Evolutionary conservation across 1,284 basidiomycete genomes (phyloP).

Genomic region (Cryptococcus sp.): DNA sequence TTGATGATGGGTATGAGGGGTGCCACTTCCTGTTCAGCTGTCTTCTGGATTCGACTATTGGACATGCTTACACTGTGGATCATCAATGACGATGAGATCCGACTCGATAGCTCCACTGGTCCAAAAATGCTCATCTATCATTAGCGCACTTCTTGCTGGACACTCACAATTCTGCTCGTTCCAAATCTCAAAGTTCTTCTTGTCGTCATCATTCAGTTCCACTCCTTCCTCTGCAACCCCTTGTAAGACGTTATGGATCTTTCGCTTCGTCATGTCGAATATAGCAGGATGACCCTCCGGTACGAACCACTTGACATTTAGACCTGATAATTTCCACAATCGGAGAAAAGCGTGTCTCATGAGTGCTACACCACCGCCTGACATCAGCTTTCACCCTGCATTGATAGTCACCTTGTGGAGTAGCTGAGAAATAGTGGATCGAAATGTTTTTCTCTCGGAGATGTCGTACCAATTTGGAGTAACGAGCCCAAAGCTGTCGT

Average conservation of each 20-base stretch:
- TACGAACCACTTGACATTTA: conserved; percentile 68
- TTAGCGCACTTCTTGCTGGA: conserved; percentile 1
- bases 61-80: conserved; percentile 44
- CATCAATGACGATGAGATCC: conserved; percentile 63
- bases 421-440: conserved; percentile 83
- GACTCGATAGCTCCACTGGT: conserved; percentile 58
- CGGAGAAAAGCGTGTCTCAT: conserved; percentile 85
- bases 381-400: neutral
- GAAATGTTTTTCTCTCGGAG: conserved; percentile 74
- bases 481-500: conserved; percentile 26
- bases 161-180: conserved; percentile 60
- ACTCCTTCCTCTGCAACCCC: conserved; percentile 71
- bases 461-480: conserved; percentile 72
- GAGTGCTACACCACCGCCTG: conserved; percentile 74
- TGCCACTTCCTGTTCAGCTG: conserved; percentile 37
- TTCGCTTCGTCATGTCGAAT: conserved; percentile 87
- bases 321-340: conserved; percentile 69
- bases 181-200: conserved; percentile 68
- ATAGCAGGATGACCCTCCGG: conserved; percentile 74
- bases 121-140: conserved; percentile 61
- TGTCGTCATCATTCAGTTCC: conserved; percentile 67
- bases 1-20: conserved; percentile 81
- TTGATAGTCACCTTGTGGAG: conserved; percentile 63
- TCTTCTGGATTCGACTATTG: neutral
- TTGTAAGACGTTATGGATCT: conserved; percentile 50